phyloP scores from a whole-genome alignment of 805 yeast species.

The Saccharomyces kudriavzevii region DNA sequence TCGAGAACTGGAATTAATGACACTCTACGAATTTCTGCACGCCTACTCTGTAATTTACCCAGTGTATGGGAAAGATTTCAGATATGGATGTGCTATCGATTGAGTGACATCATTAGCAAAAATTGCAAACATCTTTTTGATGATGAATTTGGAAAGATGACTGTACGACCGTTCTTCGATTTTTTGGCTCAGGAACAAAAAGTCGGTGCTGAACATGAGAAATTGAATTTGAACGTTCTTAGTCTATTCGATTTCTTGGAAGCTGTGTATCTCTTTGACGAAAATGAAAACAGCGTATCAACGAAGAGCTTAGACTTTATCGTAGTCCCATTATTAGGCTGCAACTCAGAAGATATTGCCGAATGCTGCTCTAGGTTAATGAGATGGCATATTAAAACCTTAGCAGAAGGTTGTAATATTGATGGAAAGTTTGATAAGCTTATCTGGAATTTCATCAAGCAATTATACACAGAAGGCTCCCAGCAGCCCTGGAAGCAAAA shows the following conservation, averaged over 20 bases:
- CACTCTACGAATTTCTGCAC: neutral
- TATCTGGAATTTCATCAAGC: slow-evolving; percentile 42
- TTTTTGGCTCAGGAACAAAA: neutral
- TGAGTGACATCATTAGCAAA: slow-evolving; percentile 4
- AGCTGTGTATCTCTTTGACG: slow-evolving; percentile 26
- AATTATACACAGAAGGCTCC: slow-evolving; percentile 27
- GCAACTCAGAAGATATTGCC: slow-evolving; percentile 15
- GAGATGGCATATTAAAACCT: slow-evolving; percentile 45
- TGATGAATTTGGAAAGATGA: slow-evolving; percentile 1
- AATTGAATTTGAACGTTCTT: neutral
- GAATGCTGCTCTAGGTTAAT: slow-evolving; percentile 21
- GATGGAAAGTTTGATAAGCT: slow-evolving; percentile 20
- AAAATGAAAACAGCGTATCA: slow-evolving; percentile 2
- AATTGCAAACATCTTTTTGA: slow-evolving; percentile 10
- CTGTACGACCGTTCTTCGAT: slow-evolving; percentile 4
- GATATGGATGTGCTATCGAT: slow-evolving; percentile 6
- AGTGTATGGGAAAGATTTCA: slow-evolving; percentile 8
- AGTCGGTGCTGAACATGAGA: slow-evolving; percentile 3
- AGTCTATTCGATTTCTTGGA: slow-evolving; percentile 34
- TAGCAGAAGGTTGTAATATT: slow-evolving; percentile 19
- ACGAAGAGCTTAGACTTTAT: slow-evolving; percentile 10
- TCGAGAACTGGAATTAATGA: neutral
- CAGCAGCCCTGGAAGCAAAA: slow-evolving; percentile 28
- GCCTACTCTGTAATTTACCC: slow-evolving; percentile 7
- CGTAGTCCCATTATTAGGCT: slow-evolving; percentile 15